phyloP scores from a whole-genome alignment of 495 filamentous ascomycete genomes.

The Immersiella caudata region DNA sequence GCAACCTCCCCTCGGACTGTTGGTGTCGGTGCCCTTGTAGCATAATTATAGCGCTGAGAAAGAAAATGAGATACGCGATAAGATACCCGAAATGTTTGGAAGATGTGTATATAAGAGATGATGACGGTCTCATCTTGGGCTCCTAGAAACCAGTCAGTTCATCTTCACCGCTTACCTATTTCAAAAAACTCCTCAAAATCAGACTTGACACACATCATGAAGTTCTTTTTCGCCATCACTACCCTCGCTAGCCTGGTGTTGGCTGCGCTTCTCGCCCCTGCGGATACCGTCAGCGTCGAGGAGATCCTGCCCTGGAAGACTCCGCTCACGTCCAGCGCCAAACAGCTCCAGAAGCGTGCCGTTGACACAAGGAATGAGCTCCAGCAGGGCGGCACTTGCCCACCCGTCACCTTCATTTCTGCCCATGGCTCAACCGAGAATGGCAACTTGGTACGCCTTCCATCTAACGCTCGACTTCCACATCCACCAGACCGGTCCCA shows the following conservation, averaged over 20 bases:
- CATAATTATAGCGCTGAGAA: too few relatives aligned
- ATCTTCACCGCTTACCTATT: not conserved
- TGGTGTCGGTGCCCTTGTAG: not conserved
- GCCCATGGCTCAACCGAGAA: constrained; percentile 43
- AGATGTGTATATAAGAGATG: not conserved
- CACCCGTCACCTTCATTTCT: constrained; percentile 53
- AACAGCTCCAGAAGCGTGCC: constrained; percentile 17
- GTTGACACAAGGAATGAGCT: constrained; percentile 20
- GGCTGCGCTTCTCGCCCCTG: constrained; percentile 16
- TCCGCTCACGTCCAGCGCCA: constrained; percentile 9
- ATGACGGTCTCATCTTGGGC: not conserved
- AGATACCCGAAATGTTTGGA: too few relatives aligned
- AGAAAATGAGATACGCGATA: too few relatives aligned
- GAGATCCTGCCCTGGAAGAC: constrained; percentile 18
- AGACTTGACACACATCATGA: too few relatives aligned
- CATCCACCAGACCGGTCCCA: not conserved
- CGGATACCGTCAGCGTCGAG: constrained; percentile 2
- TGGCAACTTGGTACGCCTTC: constrained; percentile 54
- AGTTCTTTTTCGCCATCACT: constrained; percentile 20
- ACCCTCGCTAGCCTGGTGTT: constrained; percentile 10
- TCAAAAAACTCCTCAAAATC: not conserved
- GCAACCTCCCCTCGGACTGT: not conserved
- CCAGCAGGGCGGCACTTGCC: constrained; percentile 36
- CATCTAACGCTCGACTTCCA: not conserved
- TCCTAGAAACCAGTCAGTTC: not conserved